Conservation (phyloP, 306 rosid genomes). For the Malus sieversii region DNA sequence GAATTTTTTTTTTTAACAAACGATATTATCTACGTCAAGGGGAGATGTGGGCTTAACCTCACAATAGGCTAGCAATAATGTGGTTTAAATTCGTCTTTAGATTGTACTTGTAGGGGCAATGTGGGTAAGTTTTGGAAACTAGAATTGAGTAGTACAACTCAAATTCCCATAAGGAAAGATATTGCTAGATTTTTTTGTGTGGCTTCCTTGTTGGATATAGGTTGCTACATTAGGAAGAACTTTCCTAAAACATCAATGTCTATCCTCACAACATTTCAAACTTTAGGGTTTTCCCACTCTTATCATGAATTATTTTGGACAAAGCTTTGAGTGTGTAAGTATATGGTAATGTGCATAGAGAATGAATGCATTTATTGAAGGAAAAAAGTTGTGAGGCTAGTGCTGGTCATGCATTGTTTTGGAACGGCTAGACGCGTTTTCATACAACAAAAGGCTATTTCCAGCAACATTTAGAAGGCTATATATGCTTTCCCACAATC, state of each 20-base stretch:
- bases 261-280: neutral
- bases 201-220: neutral
- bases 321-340: neutral
- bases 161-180: neutral
- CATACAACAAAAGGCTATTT: no score
- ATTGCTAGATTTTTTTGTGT: neutral
- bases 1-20: neutral
- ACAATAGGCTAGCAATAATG: rapidly evolving
- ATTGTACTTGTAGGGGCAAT: neutral
- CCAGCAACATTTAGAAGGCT: neutral
- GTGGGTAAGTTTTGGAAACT: neutral
- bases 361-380: neutral
- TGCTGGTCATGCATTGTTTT: rapidly evolving
- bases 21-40: rapidly evolving
- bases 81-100: neutral
- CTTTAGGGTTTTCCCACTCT: neutral
- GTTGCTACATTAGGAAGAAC: neutral
- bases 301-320: neutral
- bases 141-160: neutral
- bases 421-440: no score
- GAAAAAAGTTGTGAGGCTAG: neutral
- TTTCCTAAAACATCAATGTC: neutral
- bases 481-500: neutral
- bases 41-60: rapidly evolving
- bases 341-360: neutral